Conservation (phyloP, 1,139 yeast species). For the Debaryomyces singareniensis region DNA sequence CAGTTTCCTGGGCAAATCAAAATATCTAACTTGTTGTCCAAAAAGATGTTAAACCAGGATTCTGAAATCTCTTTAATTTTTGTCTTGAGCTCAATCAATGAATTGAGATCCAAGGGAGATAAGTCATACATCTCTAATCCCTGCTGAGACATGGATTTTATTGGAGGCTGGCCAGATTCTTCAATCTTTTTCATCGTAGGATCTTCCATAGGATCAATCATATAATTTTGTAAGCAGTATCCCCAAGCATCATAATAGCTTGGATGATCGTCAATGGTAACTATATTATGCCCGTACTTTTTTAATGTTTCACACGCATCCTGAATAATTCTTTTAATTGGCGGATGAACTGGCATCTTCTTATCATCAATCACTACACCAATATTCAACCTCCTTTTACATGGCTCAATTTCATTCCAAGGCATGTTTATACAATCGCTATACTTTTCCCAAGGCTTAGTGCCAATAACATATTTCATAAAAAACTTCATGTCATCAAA, state of each 20-base stretch:
- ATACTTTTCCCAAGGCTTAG: slow-evolving; percentile 13
- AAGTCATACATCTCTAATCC: not conserved
- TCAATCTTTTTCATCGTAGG: not conserved
- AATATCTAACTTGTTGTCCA: not conserved
- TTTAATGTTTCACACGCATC: slow-evolving; percentile 6
- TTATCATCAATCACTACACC: not conserved
- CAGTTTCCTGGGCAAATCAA: slow-evolving; percentile 1
- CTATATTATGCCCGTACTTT: slow-evolving; percentile 11
- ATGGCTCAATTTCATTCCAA: not conserved
- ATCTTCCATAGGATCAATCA: not conserved
- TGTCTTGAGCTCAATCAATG: not conserved
- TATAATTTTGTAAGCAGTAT: not conserved
- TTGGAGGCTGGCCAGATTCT: slow-evolving; percentile 3
- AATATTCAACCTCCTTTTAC: not conserved
- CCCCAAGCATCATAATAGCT: not conserved
- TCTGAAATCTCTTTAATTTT: not conserved
- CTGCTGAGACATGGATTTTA: slow-evolving; percentile 1
- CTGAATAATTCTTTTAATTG: slow-evolving; percentile 11
- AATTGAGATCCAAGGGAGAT: not conserved
- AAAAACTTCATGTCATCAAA: slow-evolving; percentile 20
- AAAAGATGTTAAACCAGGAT: not conserved
- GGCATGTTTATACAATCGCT: slow-evolving; percentile 11
- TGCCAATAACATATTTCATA: slow-evolving; percentile 11
- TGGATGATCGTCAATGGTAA: slow-evolving; percentile 8
- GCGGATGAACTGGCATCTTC: slow-evolving; percentile 9